Evolutionary conservation across 2,329 filamentous ascomycete genomes (phyloP).

Genomic region (Zymoseptoria passerinii): DNA sequence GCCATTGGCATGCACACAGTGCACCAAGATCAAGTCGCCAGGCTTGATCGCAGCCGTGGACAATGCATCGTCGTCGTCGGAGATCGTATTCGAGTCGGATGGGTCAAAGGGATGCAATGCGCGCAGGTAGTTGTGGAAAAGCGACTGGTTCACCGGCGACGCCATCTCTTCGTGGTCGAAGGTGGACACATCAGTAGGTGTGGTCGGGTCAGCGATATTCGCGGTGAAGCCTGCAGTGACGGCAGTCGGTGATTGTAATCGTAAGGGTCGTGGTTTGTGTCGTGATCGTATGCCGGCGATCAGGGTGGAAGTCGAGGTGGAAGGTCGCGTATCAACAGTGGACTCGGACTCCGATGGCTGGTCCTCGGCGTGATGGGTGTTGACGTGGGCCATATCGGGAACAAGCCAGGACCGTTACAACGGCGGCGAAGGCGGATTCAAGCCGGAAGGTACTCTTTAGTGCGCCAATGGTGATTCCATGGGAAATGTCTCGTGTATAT

Average conservation of each 20-base stretch:
- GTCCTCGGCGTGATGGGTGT: not conserved
- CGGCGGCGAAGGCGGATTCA: not conserved
- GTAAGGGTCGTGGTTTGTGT: not conserved
- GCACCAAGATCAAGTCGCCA: conserved; percentile 86
- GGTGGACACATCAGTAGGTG: conserved; percentile 12
- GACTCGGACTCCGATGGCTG: not conserved
- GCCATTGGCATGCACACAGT: conserved; percentile 95
- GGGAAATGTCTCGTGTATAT: not conserved
- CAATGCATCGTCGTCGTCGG: conserved; percentile 52
- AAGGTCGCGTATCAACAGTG: not conserved
- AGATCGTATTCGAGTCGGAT: conserved; percentile 55
- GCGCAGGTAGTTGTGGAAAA: conserved; percentile 90
- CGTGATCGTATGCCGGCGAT: not conserved
- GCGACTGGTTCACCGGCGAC: conserved; percentile 36
- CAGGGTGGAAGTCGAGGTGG: not conserved
- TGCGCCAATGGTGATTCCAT: not conserved
- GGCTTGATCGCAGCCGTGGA: conserved; percentile 80
- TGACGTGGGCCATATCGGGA: not conserved
- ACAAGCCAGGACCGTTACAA: not conserved
- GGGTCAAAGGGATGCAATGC: conserved; percentile 92
- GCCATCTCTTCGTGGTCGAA: conserved; percentile 5
- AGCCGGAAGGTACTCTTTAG: not conserved
- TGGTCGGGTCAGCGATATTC: conserved; percentile 15
- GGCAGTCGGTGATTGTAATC: conserved; percentile 2
- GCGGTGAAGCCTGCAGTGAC: conserved; percentile 16